phyloP scores from a whole-genome alignment of 1,284 basidiomycete genomes.

The Cerioporus squamosus region DNA sequence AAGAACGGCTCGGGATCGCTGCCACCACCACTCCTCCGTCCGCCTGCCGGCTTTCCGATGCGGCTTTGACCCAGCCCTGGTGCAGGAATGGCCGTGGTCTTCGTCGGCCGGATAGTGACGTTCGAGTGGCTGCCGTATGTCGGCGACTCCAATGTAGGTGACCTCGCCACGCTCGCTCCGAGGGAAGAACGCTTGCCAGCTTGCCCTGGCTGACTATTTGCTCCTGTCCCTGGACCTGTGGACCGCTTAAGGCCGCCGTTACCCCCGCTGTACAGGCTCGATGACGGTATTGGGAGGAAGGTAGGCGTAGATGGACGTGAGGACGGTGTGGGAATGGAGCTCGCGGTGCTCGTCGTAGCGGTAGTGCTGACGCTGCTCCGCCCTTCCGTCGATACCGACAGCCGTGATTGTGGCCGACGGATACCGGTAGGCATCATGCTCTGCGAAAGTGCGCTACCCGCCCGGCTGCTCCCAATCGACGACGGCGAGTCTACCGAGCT shows the following conservation, averaged over 20 bases:
- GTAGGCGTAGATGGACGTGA: constrained; percentile 78
- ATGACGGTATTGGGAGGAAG: constrained; percentile 67
- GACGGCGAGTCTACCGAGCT: constrained; percentile 41
- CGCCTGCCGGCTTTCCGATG: constrained; percentile 58
- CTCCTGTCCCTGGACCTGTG: constrained; percentile 48
- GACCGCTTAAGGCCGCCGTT: constrained; percentile 59
- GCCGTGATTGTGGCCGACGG: constrained; percentile 68
- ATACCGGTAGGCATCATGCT: constrained; percentile 47
- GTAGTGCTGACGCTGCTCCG: constrained; percentile 56
- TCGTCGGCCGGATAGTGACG: constrained; percentile 53
- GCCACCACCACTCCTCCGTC: constrained; percentile 53
- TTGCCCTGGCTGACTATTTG: constrained; percentile 41
- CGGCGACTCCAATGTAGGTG: constrained; percentile 31
- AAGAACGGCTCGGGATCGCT: constrained; percentile 27
- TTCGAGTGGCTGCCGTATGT: constrained; percentile 44
- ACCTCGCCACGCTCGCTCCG: constrained; percentile 36
- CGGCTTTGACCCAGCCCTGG: constrained; percentile 55
- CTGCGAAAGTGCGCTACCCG: constrained; percentile 40
- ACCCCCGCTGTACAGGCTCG: constrained; percentile 49
- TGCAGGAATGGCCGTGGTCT: constrained; percentile 46
- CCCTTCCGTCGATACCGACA: constrained; percentile 53
- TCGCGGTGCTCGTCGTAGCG: constrained; percentile 43
- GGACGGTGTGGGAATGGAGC: constrained; percentile 67
- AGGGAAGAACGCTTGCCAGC: constrained; percentile 59
- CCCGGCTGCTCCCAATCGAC: constrained; percentile 35